Conservation (phyloP, 768 basidiomycete genomes). For the Lactifluus pinguis region DNA sequence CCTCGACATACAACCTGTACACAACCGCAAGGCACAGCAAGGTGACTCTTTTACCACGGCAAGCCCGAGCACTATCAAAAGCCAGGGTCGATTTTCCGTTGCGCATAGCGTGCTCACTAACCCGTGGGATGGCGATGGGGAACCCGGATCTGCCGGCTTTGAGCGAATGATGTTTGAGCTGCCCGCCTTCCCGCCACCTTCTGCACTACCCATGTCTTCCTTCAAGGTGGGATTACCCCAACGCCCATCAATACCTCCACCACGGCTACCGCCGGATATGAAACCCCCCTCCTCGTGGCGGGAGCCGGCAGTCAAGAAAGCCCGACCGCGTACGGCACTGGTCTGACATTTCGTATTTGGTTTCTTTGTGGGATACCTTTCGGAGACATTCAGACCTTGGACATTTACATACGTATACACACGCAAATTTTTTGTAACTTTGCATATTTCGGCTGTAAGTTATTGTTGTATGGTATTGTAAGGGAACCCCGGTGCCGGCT, state of each 20-base stretch:
- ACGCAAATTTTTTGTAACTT: background rate
- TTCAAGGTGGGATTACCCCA: background rate
- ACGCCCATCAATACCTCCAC: background rate
- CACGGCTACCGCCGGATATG: background rate
- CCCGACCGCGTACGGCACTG: background rate
- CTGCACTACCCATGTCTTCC: background rate
- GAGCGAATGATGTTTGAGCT: background rate
- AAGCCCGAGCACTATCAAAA: background rate
- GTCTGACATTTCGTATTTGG: background rate
- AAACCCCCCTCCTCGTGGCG: background rate
- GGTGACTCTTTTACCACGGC: background rate
- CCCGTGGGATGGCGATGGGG: constrained; percentile 1
- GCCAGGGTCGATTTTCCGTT: background rate
- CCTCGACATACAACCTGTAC: background rate
- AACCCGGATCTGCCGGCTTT: background rate
- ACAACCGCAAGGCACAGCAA: background rate
- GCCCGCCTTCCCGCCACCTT: background rate
- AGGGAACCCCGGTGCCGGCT: too few relatives aligned
- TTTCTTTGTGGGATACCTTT: background rate
- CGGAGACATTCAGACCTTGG: background rate
- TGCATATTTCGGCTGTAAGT: too few relatives aligned
- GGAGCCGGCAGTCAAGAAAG: background rate
- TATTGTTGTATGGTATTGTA: too few relatives aligned
- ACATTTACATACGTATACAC: background rate
- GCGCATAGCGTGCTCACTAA: background rate